phyloP scores from a whole-genome alignment of 768 basidiomycete species.

The Erythrobasidium yunnanense region DNA sequence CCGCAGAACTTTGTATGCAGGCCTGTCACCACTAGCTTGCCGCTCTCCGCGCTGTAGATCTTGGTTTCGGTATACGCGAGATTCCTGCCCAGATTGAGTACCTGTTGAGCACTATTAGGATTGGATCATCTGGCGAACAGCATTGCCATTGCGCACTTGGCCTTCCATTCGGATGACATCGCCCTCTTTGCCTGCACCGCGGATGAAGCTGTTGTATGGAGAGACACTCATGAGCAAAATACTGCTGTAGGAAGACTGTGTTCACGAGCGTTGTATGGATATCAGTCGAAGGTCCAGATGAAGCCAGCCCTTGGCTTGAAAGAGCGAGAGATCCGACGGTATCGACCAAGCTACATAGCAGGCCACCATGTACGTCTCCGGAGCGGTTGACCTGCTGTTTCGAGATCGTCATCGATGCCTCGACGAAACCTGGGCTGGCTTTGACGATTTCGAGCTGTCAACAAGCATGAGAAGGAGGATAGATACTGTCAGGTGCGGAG shows the following conservation, averaged over 20 bases:
- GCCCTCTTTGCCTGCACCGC: conserved; percentile 28
- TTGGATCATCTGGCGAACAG: not conserved
- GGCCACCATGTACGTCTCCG: conserved; percentile 33
- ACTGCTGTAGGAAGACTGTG: not conserved
- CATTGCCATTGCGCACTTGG: conserved; percentile 16
- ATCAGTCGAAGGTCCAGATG: conserved; percentile 20
- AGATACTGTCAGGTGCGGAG: not conserved
- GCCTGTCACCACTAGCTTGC: conserved; percentile 34
- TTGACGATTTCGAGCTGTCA: not conserved
- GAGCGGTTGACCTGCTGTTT: conserved; percentile 6
- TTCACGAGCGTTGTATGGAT: conserved; percentile 22
- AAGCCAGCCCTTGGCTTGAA: conserved; percentile 26
- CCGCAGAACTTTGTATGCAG: conserved; percentile 36
- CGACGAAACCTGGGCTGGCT: conserved; percentile 16
- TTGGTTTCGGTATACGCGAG: conserved; percentile 35
- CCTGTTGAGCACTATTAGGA: not conserved
- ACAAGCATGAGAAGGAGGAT: not conserved
- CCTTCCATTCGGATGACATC: conserved; percentile 28
- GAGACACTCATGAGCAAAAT: not conserved
- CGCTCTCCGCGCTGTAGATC: conserved; percentile 18
- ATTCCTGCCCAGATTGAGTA: conserved; percentile 29
- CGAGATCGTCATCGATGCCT: conserved; percentile 1
- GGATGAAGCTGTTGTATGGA: conserved; percentile 30
- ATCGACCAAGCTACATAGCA: conserved; percentile 34
- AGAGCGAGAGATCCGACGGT: conserved; percentile 34